Conservation (phyloP, 169 alveolate species). For the Eimeria maxima region DNA sequence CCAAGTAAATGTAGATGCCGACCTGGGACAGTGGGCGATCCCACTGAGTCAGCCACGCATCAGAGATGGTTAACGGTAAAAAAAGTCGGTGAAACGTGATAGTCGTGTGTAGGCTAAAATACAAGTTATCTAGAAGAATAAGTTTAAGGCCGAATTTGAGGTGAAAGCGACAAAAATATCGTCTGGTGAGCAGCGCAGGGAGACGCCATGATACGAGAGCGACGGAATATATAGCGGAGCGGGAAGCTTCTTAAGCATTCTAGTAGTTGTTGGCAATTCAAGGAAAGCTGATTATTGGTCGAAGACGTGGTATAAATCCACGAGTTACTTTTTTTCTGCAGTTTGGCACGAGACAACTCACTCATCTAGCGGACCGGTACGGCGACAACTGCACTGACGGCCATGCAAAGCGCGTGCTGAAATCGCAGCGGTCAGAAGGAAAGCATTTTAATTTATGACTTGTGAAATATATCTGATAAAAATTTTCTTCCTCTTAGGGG, state of each 20-base stretch:
- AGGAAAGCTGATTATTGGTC: neutral
- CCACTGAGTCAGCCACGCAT: neutral
- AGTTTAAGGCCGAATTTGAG: neutral
- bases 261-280: neutral
- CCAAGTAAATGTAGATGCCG: neutral
- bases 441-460: neutral
- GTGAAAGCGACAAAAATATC: neutral
- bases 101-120: too few species aligned
- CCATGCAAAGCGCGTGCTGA: neutral
- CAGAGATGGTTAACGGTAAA: neutral
- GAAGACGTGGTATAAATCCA: neutral
- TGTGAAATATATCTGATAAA: neutral
- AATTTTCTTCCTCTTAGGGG: neutral
- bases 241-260: neutral
- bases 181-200: neutral
- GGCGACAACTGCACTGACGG: neutral
- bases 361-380: neutral
- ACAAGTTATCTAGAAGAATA: neutral
- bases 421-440: neutral
- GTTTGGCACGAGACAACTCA: neutral
- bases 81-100: too few species aligned
- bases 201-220: neutral
- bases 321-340: neutral
- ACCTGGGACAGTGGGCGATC: neutral
- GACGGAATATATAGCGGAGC: neutral